These are phyloP conservation scores for Tylopilus orsonianus DNA, from an alignment of 1,284 basidiomycete genomes.

Conservation along the genomic window DNA sequence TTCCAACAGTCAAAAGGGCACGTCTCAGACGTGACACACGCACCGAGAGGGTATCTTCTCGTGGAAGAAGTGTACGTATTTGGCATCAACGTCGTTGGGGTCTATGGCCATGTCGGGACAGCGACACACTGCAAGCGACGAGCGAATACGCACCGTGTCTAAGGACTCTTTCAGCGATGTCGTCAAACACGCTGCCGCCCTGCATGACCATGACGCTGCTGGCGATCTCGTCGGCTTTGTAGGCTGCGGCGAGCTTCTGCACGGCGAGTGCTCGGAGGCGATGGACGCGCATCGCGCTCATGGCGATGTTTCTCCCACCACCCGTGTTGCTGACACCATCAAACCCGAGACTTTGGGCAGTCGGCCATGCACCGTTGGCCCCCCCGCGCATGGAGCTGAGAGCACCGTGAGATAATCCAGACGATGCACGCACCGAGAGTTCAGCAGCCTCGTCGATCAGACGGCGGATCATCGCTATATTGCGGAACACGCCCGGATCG, in stretches of 20 bases:
- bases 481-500: slow-evolving; percentile 79
- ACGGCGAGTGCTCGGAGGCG: slow-evolving; percentile 74
- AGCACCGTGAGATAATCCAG: slow-evolving; percentile 71
- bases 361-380: slow-evolving; percentile 50
- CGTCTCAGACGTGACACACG: slow-evolving; percentile 23
- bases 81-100: slow-evolving; percentile 71
- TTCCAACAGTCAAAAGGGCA: slow-evolving; percentile 20
- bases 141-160: slow-evolving; percentile 50
- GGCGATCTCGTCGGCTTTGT: slow-evolving; percentile 80
- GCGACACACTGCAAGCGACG: neutral
- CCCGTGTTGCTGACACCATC: slow-evolving; percentile 46
- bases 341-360: slow-evolving; percentile 59
- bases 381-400: slow-evolving; percentile 58
- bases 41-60: slow-evolving; percentile 87
- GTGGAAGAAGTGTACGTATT: slow-evolving; percentile 86
- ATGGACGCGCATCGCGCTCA: slow-evolving; percentile 80
- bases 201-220: slow-evolving; percentile 90
- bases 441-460: slow-evolving; percentile 84
- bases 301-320: slow-evolving; percentile 68
- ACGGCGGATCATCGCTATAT: slow-evolving; percentile 66
- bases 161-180: slow-evolving; percentile 78
- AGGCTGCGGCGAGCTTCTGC: slow-evolving; percentile 78
- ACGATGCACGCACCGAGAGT: slow-evolving; percentile 76
- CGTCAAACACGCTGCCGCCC: slow-evolving; percentile 83
- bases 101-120: slow-evolving; percentile 41